Percentiles rank a stretch among this genome's conserved stretches.
Evolutionary conservation across 768 basidiomycete species (phyloP).

Genomic region (Podaxis pistillaris): DNA sequence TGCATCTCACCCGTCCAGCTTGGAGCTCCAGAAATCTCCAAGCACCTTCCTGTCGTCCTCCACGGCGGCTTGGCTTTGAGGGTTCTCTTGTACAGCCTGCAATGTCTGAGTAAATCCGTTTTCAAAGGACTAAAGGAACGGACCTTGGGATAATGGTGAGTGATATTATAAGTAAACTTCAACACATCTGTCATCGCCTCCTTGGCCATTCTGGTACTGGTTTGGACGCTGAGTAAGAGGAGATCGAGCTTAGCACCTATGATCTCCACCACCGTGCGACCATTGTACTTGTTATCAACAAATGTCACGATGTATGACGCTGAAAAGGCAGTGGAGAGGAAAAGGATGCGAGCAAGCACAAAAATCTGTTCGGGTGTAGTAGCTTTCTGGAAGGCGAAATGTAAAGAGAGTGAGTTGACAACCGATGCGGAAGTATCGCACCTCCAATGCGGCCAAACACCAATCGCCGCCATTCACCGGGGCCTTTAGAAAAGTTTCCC

Average conservation of each 20-base stretch:
- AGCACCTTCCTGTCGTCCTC: constrained; percentile 47
- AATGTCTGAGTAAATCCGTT: neutral
- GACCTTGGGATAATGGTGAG: constrained; percentile 81
- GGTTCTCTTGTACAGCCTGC: constrained; percentile 42
- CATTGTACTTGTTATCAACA: constrained; percentile 61
- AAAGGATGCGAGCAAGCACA: constrained; percentile 73
- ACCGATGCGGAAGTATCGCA: constrained; percentile 25
- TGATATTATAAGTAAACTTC: constrained; percentile 81
- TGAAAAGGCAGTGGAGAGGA: constrained; percentile 62
- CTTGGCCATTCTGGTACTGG: constrained; percentile 51
- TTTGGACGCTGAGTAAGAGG: constrained; percentile 46
- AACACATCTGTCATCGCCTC: constrained; percentile 83
- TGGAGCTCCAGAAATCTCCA: constrained; percentile 74
- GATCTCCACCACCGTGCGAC: constrained; percentile 60
- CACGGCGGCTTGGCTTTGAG: constrained; percentile 32
- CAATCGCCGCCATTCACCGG: constrained; percentile 64
- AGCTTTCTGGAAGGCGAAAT: constrained; percentile 49
- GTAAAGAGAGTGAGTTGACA: neutral
- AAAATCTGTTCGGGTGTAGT: constrained; percentile 63
- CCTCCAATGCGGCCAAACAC: constrained; percentile 59
- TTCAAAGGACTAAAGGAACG: constrained; percentile 12
- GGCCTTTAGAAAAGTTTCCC: constrained; percentile 52
- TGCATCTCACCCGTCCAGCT: constrained; percentile 62
- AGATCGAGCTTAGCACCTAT: constrained; percentile 60
- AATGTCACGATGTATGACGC: constrained; percentile 52